Evolutionary conservation across 306 rosid genomes (phyloP).

Genomic region (Biancaea sappan): DNA sequence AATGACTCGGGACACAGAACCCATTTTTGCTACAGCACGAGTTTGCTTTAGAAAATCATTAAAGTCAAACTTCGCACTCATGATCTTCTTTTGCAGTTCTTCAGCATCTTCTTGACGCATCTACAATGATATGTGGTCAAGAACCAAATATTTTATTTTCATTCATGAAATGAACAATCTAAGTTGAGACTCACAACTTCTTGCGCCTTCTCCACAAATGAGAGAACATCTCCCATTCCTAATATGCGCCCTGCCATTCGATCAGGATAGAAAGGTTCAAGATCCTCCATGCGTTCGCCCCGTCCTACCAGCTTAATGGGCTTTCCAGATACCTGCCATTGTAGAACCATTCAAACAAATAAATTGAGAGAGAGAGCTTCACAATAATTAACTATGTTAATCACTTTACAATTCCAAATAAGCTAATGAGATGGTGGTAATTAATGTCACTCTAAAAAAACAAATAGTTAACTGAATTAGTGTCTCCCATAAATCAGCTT

Average conservation of each 20-base stretch:
- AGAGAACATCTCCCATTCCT: slow-evolving; percentile 99
- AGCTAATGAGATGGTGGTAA: not conserved
- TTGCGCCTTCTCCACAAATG: slow-evolving; percentile 98
- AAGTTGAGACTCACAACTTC: slow-evolving; percentile 74
- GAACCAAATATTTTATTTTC: slow-evolving; percentile 18
- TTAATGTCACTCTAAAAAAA: not conserved
- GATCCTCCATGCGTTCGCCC: slow-evolving; percentile 99
- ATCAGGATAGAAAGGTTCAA: slow-evolving; percentile 96
- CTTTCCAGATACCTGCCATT: slow-evolving; percentile 90
- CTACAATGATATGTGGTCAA: slow-evolving; percentile 43
- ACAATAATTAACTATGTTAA: slow-evolving; percentile 5
- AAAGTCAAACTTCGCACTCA: slow-evolving; percentile 96
- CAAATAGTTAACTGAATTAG: slow-evolving; percentile 6
- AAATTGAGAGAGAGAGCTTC: slow-evolving; percentile 2
- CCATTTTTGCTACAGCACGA: slow-evolving; percentile 92
- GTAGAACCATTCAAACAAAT: slow-evolving; percentile 22
- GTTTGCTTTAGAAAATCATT: slow-evolving; percentile 98
- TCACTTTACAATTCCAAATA: slow-evolving; percentile 22
- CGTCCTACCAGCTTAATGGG: slow-evolving; percentile 98
- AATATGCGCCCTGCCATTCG: slow-evolving; percentile 98
- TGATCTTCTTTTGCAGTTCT: slow-evolving; percentile 94
- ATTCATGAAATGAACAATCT: not conserved
- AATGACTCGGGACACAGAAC: slow-evolving; percentile 94
- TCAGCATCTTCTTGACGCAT: slow-evolving; percentile 98
- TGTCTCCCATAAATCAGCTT: not conserved